Conservation (phyloP, 495 filamentous ascomycete species). For the Aspergillus ellipticus region DNA sequence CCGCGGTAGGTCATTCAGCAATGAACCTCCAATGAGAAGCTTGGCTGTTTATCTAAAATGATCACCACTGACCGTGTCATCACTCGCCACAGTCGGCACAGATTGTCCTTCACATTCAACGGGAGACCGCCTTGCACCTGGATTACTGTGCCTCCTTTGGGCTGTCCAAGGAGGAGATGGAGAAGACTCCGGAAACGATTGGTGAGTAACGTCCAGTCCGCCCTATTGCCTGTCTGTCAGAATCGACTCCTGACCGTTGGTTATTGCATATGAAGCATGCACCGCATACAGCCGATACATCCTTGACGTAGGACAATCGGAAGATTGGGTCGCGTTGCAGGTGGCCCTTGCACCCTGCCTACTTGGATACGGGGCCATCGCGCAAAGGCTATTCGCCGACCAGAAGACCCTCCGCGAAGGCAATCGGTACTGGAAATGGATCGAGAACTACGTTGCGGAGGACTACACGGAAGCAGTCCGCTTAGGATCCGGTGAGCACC, state of each 20-base stretch:
- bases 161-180: constrained; percentile 70
- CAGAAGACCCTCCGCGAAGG: constrained; percentile 53
- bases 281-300: constrained; percentile 65
- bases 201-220: constrained; percentile 43
- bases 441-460: constrained; percentile 76
- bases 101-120: constrained; percentile 69
- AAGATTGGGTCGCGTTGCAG: constrained; percentile 81
- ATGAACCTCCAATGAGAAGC: background rate
- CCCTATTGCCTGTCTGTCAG: constrained; percentile 22
- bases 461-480: constrained; percentile 70
- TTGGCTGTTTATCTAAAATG: background rate
- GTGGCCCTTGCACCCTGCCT: constrained; percentile 80
- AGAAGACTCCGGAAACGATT: constrained; percentile 66
- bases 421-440: constrained; percentile 88
- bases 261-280: constrained; percentile 25
- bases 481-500: constrained; percentile 58
- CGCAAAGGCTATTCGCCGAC: constrained; percentile 57
- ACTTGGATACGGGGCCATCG: constrained; percentile 80
- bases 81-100: constrained; percentile 51
- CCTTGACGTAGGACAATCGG: constrained; percentile 80
- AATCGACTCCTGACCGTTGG: constrained; percentile 19
- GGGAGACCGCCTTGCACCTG: constrained; percentile 76
- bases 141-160: constrained; percentile 78
- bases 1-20: constrained; percentile 42
- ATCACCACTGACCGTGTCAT: background rate